Evolutionary conservation across 2,329 filamentous ascomycete genomes (phyloP).

Genomic region (Spiromastix sp.): DNA sequence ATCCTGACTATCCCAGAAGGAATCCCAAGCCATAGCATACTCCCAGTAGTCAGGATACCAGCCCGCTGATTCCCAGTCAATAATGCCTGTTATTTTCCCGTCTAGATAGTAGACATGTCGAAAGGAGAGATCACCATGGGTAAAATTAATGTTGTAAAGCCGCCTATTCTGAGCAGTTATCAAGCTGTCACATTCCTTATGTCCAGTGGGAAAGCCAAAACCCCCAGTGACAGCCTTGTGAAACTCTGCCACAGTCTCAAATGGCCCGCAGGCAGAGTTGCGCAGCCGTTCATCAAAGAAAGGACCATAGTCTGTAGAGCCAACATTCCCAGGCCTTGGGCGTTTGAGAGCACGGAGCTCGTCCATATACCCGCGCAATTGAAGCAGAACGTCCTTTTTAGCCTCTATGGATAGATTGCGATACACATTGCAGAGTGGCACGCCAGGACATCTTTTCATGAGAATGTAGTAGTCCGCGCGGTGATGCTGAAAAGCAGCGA

Average conservation of each 20-base stretch:
- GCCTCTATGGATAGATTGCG: no score
- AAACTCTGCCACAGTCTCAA: constrained; percentile 24
- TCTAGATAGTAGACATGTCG: constrained; percentile 20
- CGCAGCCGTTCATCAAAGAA: no score
- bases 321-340: no score
- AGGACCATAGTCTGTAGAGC: no score
- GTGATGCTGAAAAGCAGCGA: no score
- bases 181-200: constrained; percentile 7
- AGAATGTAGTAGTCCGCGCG: no score
- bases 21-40: constrained; percentile 26
- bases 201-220: constrained; percentile 8
- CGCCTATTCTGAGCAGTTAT: constrained; percentile 4
- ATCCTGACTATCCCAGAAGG: constrained; percentile 17
- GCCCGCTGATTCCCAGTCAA: constrained; percentile 36
- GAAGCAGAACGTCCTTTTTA: no score
- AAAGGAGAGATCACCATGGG: constrained; percentile 1
- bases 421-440: no score
- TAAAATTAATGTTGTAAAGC: constrained; percentile 3
- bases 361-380: no score
- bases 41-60: constrained; percentile 39
- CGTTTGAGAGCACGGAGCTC: no score
- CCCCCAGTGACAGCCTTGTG: constrained; percentile 21
- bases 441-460: no score
- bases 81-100: constrained; percentile 33
- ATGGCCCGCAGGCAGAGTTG: constrained; percentile 21